Evolutionary conservation across 139 green algal species (phyloP), one percentile per base, ranked within the genome.

Genomic region (Chlamydomonas eustigma): DNA sequence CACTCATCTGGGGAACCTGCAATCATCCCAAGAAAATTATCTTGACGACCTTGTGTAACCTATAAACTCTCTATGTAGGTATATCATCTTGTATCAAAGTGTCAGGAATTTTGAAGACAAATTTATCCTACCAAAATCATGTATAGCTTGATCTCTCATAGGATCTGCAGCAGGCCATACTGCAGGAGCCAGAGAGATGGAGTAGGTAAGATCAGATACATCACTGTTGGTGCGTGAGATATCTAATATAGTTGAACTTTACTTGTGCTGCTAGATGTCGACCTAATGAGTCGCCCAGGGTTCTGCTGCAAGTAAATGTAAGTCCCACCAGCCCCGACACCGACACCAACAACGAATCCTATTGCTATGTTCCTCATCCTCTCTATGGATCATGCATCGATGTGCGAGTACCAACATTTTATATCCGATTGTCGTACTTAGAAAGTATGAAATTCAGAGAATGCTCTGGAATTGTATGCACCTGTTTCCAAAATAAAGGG

Each of bases 1-100:
- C 73, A 2, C 85, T 73, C 1, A 76, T 85, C 38, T 87, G 84
- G 78, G 32, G 81, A 51, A 32, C 80, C 80, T 80, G 44, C 12
- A 58, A 58, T 12, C 12, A 58, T 58, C 12, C 34, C 1, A n/a
- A 1, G 50, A 76, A 37, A 67, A 18, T 28, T 58, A 18, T 58
- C 12, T 18, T 28, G 44, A 58, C 18, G 12, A 58, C 12, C 44
- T 18, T 28, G 12, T 12, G 12, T 28, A 12, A 58, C 44, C 18
- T 12, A 58, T 12, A 58, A 18, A 18, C 12, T 58, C 44, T 28
- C 12, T 18, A 58, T 58, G 44, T 28, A 58, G 44, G 44, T 58
- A 58, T 58, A 24, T n/a, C n/a, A n/a, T n/a, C n/a, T n/a, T n/a
- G n/a, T n/a, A n/a, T n/a, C n/a, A 75, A 25, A 64, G 8, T n/a